phyloP scores from a whole-genome alignment of 345 rosid species.

The Brassica nigra region DNA sequence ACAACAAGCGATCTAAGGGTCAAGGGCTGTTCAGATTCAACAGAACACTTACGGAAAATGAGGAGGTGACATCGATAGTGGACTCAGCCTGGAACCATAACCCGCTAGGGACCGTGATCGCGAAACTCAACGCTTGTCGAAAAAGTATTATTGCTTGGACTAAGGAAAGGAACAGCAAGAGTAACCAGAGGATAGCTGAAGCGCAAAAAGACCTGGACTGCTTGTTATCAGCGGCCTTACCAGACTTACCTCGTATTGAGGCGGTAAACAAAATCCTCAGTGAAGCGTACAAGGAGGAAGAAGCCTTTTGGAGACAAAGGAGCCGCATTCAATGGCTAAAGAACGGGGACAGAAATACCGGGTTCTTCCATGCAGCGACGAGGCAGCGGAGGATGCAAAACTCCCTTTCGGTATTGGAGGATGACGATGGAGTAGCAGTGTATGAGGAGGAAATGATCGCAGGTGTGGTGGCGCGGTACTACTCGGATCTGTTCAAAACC shows the following conservation, averaged over 20 bases:
- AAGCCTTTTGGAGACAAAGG: neutral
- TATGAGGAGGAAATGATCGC: neutral
- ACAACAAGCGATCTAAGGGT: no score
- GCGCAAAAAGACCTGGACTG: neutral
- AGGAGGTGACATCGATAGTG: no score
- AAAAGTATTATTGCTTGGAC: neutral
- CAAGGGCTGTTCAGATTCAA: no score
- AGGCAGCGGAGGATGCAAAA: neutral
- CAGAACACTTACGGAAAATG: no score
- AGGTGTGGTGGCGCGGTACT: neutral
- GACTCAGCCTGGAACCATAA: no score
- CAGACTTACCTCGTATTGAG: neutral
- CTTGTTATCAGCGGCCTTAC: neutral
- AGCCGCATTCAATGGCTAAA: neutral
- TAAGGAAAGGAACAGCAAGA: neutral
- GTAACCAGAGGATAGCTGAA: neutral
- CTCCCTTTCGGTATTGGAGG: neutral
- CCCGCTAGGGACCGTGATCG: neutral
- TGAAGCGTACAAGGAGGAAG: neutral
- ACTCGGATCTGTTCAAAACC: neutral
- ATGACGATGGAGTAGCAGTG: neutral
- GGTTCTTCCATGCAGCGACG: neutral
- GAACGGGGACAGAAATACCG: neutral
- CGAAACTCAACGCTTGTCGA: neutral
- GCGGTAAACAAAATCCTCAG: no score